Evolutionary conservation across 2,329 filamentous ascomycete species (phyloP).

Genomic region (Aspergillus unguis): DNA sequence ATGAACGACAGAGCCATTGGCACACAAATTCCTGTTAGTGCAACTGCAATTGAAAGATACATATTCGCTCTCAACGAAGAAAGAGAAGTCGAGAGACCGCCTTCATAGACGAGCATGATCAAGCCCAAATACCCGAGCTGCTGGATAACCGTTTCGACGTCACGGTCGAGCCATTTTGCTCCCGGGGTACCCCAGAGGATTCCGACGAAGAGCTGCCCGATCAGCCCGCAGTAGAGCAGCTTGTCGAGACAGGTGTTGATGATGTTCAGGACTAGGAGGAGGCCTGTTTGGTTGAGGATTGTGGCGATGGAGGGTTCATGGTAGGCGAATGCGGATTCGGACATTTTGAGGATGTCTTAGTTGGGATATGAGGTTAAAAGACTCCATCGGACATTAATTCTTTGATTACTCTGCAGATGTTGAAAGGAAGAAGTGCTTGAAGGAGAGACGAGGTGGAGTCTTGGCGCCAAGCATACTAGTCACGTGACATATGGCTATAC

Average conservation of each 20-base stretch:
- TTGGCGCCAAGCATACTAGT: too few species aligned
- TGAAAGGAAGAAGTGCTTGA: too few species aligned
- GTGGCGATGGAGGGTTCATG: conserved; percentile 60
- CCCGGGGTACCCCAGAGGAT: conserved; percentile 68
- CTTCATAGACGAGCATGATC: conserved; percentile 70
- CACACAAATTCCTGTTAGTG: conserved; percentile 60
- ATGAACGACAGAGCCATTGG: conserved; percentile 67
- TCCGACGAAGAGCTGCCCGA: conserved; percentile 69
- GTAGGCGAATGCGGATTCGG: conserved; percentile 49
- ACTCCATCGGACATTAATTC: too few species aligned
- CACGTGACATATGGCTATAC: too few species aligned
- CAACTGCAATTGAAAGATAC: conserved; percentile 59
- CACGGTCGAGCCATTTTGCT: conserved; percentile 54
- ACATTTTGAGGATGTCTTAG: neutral
- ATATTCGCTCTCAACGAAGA: conserved; percentile 58
- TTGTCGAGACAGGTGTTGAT: conserved; percentile 57
- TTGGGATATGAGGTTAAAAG: too few species aligned
- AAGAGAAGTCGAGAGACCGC: conserved; percentile 43
- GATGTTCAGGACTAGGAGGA: conserved; percentile 62
- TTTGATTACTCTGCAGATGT: too few species aligned
- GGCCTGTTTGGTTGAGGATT: conserved; percentile 59
- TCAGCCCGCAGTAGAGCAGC: conserved; percentile 64
- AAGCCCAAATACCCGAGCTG: conserved; percentile 70
- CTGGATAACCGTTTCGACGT: conserved; percentile 55
- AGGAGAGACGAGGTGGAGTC: too few species aligned